Evolutionary conservation across 805 yeast species (phyloP).

Genomic region (Nakazawaea holstii): DNA sequence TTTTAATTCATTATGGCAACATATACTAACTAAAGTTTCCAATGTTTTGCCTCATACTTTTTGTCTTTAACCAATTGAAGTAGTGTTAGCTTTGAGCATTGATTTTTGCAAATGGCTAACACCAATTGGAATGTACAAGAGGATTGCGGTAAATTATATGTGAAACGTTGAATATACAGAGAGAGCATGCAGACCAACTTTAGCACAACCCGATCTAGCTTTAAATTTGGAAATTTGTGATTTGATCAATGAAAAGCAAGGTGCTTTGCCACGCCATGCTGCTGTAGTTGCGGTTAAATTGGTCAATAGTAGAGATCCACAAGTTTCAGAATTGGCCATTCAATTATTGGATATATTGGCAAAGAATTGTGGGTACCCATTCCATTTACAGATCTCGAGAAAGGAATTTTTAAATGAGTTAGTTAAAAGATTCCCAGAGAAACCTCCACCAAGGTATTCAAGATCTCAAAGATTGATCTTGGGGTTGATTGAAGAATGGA

Average conservation of each 20-base stretch:
- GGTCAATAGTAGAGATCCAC: constrained; percentile 78
- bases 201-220: constrained; percentile 82
- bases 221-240: constrained; percentile 92
- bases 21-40: too few species aligned
- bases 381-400: constrained; percentile 90
- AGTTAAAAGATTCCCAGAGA: constrained; percentile 89
- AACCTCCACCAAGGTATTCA: constrained; percentile 83
- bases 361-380: constrained; percentile 96
- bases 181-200: constrained; percentile 82
- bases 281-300: constrained; percentile 79
- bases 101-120: too few species aligned
- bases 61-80: too few species aligned
- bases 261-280: constrained; percentile 86
- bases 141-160: background rate
- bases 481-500: constrained; percentile 96
- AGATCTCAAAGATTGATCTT: constrained; percentile 79
- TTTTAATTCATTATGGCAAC: too few species aligned
- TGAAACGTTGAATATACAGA: constrained; percentile 27
- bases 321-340: constrained; percentile 76
- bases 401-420: constrained; percentile 92
- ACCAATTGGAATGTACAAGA: too few species aligned
- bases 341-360: constrained; percentile 77
- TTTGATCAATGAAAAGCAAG: constrained; percentile 87
- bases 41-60: too few species aligned
- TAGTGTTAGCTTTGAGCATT: too few species aligned